Base-by-base conservation (phyloP, 352 stramenopile species). In the Phytophthora pisi region DNA sequence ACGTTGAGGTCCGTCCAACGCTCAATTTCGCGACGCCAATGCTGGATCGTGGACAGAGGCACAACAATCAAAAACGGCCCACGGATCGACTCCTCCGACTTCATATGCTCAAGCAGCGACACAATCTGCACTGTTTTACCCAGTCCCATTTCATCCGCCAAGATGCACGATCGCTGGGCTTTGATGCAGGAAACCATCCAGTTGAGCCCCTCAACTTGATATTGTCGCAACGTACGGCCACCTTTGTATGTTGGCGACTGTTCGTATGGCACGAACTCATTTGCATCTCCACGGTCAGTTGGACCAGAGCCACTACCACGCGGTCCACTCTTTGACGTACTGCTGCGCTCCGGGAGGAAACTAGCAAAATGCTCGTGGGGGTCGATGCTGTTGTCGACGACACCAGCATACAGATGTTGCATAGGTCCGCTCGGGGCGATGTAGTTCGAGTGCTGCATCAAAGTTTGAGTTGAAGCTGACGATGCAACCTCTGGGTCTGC, bases 1-100 rank as follows among this genome's bases (percentile, higher is more conserved):
- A 98, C 96, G 50, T 98, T 97, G 72, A 99, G 94, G 75, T 99
- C 96, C n/a, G 97, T 99, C 95, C 71, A 97, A 59, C 76, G 95
- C 68, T 94, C 88, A 60, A 96, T 92, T 66, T 97, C 89, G 56
- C 88, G 87, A 2, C 88, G 85, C 88, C 88, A 95, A 68, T 95
- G 89, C 62, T 95, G 86, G 62, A 96, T 93, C 1, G 89, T 96
- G 13, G 88, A 96, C 42, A 96, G 76, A 49, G 89, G 89, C 3
- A 96, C 89, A 2, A 96, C 89, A 53, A 96, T 92, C 57, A 96
- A 59, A 59, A 86, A 96, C 11, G 89, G 88, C 2, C 89, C 90
- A 20, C 88, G 83, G 75, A 96, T 91, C 0, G 80, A 90, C 61
- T 95, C 87, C 70, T 95, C 87, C 2, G 86, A 88, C 38, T 80